Evolutionary conservation across 768 basidiomycete species (phyloP).

Genomic region (Kwoniella pini): DNA sequence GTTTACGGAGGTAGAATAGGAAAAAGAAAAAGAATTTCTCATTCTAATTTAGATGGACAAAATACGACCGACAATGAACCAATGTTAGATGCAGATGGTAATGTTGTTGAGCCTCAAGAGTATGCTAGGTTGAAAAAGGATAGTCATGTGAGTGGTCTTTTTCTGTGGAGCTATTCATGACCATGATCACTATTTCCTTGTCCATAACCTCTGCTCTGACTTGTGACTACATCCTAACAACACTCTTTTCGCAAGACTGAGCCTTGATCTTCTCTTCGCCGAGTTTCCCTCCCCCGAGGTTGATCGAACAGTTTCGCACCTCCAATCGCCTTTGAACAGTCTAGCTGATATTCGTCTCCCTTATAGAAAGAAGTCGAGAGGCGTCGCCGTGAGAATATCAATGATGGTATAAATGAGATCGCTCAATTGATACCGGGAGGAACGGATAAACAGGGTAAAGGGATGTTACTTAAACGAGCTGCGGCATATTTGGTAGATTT

Average conservation of each 20-base stretch:
- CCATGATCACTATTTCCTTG: no score
- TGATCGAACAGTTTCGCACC: no score
- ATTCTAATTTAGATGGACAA: background rate
- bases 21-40: conserved; percentile 13
- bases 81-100: conserved; percentile 17
- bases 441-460: conserved; percentile 70
- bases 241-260: no score
- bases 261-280: no score
- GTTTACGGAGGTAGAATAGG: conserved; percentile 17
- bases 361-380: conserved; percentile 98
- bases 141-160: conserved; percentile 54
- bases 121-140: conserved; percentile 48
- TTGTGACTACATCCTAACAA: no score
- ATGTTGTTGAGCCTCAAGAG: conserved; percentile 23
- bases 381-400: conserved; percentile 89
- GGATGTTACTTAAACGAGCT: conserved; percentile 80
- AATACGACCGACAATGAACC: conserved; percentile 7
- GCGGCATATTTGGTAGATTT: conserved; percentile 90
- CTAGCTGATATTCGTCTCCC: background rate
- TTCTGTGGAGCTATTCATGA: no score
- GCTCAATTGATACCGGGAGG: conserved; percentile 84
- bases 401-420: conserved; percentile 91
- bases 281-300: no score
- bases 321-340: no score
- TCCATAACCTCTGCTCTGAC: no score